phyloP scores from a whole-genome alignment of 345 rosid genomes.

The Ricinus communis region DNA sequence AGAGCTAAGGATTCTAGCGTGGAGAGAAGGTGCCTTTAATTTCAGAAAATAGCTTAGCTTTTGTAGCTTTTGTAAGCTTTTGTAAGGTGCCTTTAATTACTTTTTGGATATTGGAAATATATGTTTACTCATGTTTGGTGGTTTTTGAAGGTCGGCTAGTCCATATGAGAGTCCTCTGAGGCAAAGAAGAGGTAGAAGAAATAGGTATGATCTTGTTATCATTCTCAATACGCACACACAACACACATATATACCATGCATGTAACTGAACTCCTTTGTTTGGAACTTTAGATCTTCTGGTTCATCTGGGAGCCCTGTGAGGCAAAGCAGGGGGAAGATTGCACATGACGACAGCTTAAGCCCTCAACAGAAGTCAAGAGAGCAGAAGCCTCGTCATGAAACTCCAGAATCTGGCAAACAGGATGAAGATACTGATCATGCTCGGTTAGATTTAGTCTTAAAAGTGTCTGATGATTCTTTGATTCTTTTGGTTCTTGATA shows the following conservation, averaged over 20 bases:
- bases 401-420: slow-evolving; percentile 35
- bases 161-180: slow-evolving; percentile 30
- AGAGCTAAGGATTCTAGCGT: slow-evolving; percentile 29
- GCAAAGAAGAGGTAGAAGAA: slow-evolving; percentile 8
- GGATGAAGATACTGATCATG: slow-evolving; percentile 25
- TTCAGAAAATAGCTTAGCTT: background rate
- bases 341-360: slow-evolving; percentile 25
- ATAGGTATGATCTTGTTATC: slow-evolving; percentile 11
- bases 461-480: background rate
- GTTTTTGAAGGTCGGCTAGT: slow-evolving; percentile 21
- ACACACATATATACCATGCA: background rate
- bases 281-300: slow-evolving; percentile 11
- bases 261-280: background rate
- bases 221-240: background rate
- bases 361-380: slow-evolving; percentile 36
- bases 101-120: background rate
- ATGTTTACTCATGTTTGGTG: slow-evolving; percentile 9
- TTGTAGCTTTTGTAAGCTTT: too few species aligned
- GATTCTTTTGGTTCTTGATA: slow-evolving; percentile 7
- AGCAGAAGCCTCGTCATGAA: slow-evolving; percentile 27
- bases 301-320: slow-evolving; percentile 17
- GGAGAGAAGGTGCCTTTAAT: slow-evolving; percentile 35
- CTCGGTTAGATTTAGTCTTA: slow-evolving; percentile 32
- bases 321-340: slow-evolving; percentile 6
- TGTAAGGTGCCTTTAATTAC: too few species aligned